Evolutionary conservation across 768 basidiomycete species (phyloP), one percentile per base, ranked within the genome.

Genomic region (Phanerochaete sordida): DNA sequence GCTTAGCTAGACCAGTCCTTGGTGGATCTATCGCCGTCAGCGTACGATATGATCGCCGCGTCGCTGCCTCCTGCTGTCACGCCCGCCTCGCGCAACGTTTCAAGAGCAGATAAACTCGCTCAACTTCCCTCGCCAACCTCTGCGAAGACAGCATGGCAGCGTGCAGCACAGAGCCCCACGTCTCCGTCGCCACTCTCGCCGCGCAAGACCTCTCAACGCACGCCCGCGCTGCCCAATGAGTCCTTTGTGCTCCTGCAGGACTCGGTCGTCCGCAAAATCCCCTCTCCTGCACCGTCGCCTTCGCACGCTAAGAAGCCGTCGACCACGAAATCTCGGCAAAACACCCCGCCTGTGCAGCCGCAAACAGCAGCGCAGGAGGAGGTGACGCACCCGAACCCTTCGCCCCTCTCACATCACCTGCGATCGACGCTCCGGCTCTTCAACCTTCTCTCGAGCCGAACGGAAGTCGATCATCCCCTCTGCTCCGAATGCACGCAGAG

Each of bases 401-500:
- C 90, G 24, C 87, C 91, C 33, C 77, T 91, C 62, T 89, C 90
- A 43, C 85, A 89, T 72, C 88, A 90, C 68, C 76, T 93, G 60
- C 85, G 86, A 58, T 90, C 90, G 35, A 86, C 88, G 49, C 80
- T 82, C 61, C 84, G 85, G 21, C 78, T 94, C 39, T 88, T 91
- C 70, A 90, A 89, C 70, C 72, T 92, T 30, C 78, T 93, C 46
- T 90, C 91, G 13, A 83, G 86, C 58, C 80, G 86, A 45, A 86
- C 88, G 55, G 88, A 90, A 31, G 84, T 95, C 46, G 93, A 95
- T 70, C 95, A 98, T 70, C 97, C 97, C 5, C 80, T 99, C 8
- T 99, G 97, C 72, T 85, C 90, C 0, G 96, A 98, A 68, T 99
- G 97, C 73, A 93, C 95, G 2, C 87, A 91, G 67, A 81, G 89